These are phyloP conservation scores for Plectosphaerella cucumerina DNA, from an alignment of 2,329 filamentous ascomycete species.

Conservation along the genomic window DNA sequence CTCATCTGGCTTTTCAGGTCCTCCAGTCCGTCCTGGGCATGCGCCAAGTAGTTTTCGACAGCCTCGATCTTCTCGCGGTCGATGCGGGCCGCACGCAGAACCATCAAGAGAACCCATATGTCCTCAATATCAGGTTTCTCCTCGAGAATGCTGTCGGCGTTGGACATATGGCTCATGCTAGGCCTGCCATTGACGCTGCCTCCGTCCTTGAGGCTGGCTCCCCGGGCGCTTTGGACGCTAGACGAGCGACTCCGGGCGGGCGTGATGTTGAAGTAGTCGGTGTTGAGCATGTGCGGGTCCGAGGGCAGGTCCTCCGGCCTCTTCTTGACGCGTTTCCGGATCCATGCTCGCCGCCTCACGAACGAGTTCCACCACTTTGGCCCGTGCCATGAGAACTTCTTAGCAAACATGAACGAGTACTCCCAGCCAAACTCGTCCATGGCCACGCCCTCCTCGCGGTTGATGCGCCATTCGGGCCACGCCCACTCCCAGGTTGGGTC, in stretches of 20 bases:
- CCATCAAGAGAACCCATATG: constrained; percentile 63
- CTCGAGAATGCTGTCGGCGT: constrained; percentile 40
- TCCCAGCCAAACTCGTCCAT: constrained; percentile 89
- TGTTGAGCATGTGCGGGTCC: constrained; percentile 63
- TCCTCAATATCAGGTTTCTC: constrained; percentile 57
- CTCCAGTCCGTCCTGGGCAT: constrained; percentile 70
- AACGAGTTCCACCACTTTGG: constrained; percentile 93
- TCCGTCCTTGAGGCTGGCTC: constrained; percentile 22
- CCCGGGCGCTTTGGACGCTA: constrained; percentile 16
- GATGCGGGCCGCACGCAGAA: constrained; percentile 67
- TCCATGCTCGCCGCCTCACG: constrained; percentile 86
- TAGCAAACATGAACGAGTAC: constrained; percentile 84
- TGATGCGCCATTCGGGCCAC: constrained; percentile 61
- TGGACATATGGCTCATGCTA: constrained; percentile 30
- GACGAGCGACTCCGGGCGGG: constrained; percentile 33
- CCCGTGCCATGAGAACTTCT: constrained; percentile 78
- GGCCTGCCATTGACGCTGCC: constrained; percentile 25
- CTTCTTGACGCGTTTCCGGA: constrained; percentile 71
- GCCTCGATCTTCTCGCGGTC: constrained; percentile 90
- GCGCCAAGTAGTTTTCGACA: constrained; percentile 74
- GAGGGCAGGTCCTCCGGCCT: constrained; percentile 35
- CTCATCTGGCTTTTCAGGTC: constrained; percentile 76
- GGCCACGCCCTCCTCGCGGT: constrained; percentile 66
- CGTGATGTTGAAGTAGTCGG: constrained; percentile 77
- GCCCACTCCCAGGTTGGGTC: constrained; percentile 95